phyloP scores from a whole-genome alignment of 2,329 filamentous ascomycete species.

The Botrytis paeoniae region DNA sequence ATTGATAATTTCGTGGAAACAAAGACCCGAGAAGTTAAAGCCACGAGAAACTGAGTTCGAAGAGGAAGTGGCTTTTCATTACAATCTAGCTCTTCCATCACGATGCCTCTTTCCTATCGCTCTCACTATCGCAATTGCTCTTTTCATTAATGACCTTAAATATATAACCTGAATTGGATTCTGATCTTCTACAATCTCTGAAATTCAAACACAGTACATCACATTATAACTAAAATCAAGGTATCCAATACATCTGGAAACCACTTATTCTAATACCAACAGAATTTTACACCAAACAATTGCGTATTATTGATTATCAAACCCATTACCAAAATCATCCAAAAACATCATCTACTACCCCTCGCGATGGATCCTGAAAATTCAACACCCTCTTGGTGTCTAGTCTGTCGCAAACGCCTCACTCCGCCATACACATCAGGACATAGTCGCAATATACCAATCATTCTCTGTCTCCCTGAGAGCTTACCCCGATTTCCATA shows the following conservation, averaged over 20 bases:
- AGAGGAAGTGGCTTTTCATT: neutral
- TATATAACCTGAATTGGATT: rapidly evolving
- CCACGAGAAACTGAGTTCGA: neutral
- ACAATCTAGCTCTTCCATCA: too few species aligned
- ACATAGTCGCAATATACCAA: rapidly evolving
- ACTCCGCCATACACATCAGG: neutral
- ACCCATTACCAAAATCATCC: neutral
- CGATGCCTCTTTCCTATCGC: neutral
- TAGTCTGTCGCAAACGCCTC: neutral
- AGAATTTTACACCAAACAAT: neutral
- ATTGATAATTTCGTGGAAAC: neutral
- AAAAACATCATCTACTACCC: neutral
- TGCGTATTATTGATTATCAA: neutral
- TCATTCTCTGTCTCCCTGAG: neutral
- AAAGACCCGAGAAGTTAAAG: neutral
- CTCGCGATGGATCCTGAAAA: neutral
- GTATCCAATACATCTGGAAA: neutral
- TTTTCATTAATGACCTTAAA: neutral
- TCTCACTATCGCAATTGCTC: neutral
- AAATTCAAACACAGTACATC: neutral
- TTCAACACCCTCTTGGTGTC: neutral
- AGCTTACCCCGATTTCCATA: neutral
- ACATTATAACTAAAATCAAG: neutral
- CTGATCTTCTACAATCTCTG: neutral
- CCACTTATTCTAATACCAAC: neutral